Base-by-base conservation (phyloP, 495 filamentous ascomycete genomes). In the Penicillium ucsense region DNA sequence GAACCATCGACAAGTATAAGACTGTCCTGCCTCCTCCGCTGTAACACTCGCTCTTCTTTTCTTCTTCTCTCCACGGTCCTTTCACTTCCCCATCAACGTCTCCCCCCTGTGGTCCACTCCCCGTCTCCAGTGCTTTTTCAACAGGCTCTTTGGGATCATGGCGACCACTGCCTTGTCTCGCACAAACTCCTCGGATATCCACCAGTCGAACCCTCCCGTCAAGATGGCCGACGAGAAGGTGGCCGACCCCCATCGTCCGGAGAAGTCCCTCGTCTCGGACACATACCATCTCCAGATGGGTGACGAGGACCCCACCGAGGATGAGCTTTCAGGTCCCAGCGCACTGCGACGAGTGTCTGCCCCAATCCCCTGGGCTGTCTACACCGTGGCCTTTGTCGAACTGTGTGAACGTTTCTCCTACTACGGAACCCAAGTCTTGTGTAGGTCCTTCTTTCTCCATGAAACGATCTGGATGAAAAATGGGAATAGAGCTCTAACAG, bases 321-420 rank as follows among this genome's bases (percentile, higher is more conserved):
- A 56, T 1, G 53, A 56, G 6, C 43, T 56, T 6, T 35, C 43
- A 28, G 53, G 53, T 6, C 49, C 49, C 2, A 46, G 37, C 8
- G 53, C 56, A 2, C 39, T 60, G 38, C 55, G 58, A 33, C 55
- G 58, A 12, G 35, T 58, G 5, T 57, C 58, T 4, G 58, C 53
- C 31, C 58, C 55, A 0, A 58, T 61, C 38, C 58, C 55, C 0
- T 58, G 54, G 55, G 43, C 55, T 27, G 60, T 56, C n/a, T 55
- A 55, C 27, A 51, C 52, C 0, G 51, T 62, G 32, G 56, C 56
- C 12, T 52, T 62, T 31, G 56, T 62, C 39, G 55, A 62, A 40
- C 47, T 62, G 20, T 58, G 59, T 39, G 59, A 62, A 30, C 56
- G 59, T 9, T 59, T 62, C 47, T 56, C 56, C 1, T 62, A 62